phyloP scores from a whole-genome alignment of 177 flowering plant genomes.

The Vitis hybrid region DNA sequence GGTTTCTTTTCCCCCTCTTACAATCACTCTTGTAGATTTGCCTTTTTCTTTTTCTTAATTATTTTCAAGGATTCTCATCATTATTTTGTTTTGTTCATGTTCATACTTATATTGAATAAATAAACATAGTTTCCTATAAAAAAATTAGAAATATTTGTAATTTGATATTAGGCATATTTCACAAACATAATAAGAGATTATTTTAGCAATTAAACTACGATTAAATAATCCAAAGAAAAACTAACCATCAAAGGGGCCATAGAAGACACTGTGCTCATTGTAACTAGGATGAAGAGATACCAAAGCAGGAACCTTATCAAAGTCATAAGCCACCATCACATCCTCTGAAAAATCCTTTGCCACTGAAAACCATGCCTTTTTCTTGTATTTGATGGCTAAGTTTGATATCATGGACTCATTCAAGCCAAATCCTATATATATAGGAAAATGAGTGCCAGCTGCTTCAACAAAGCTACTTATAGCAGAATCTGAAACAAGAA shows the following conservation, averaged over 20 bases:
- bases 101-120: no score
- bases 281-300: constrained; percentile 73
- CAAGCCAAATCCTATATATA: constrained; percentile 88
- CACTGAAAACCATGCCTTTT: constrained; percentile 94
- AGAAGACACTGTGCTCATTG: constrained; percentile 67
- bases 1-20: no score
- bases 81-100: no score
- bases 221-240: background rate
- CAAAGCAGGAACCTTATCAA: constrained; percentile 93
- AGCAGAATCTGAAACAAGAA: constrained; percentile 75
- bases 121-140: no score
- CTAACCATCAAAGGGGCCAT: constrained; percentile 98
- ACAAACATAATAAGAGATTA: no score
- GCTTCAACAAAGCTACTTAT: constrained; percentile 60
- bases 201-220: no score
- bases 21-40: no score
- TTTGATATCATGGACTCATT: constrained; percentile 58
- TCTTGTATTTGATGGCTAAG: constrained; percentile 73
- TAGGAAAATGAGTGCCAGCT: constrained; percentile 79
- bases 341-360: constrained; percentile 88
- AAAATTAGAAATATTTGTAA: no score
- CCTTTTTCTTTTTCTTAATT: no score
- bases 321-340: constrained; percentile 67
- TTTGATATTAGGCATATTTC: no score
- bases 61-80: no score